Conservation (phyloP, 1,284 basidiomycete species). For the Anthracocystis walkeri region DNA sequence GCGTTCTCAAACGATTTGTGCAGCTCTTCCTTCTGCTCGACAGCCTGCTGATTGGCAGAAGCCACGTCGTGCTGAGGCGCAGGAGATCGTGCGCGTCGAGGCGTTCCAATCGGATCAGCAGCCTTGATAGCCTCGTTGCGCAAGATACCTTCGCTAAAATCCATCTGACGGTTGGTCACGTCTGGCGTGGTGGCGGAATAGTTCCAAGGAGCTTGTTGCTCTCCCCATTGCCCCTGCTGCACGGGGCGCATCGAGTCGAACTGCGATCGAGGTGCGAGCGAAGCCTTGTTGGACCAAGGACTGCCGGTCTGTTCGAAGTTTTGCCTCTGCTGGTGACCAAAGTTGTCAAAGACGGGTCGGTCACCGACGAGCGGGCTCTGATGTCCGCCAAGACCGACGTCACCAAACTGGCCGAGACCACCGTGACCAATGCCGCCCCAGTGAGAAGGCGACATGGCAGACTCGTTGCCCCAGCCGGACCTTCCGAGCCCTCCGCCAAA, state of each 20-base stretch:
- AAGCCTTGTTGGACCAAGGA: slow-evolving; percentile 44
- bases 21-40: slow-evolving; percentile 33
- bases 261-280: slow-evolving; percentile 40
- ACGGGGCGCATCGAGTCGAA: slow-evolving; percentile 30
- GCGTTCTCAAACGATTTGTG: slow-evolving; percentile 44
- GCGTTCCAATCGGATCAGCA: slow-evolving; percentile 52
- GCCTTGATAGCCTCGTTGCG: slow-evolving; percentile 42
- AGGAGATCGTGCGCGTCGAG: slow-evolving; percentile 45
- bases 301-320: slow-evolving; percentile 34
- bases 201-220: slow-evolving; percentile 38
- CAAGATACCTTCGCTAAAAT: slow-evolving; percentile 34
- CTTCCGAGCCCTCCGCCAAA: slow-evolving; percentile 37
- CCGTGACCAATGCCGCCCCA: slow-evolving; percentile 43
- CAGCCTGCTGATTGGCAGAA: slow-evolving; percentile 12
- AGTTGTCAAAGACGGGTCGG: slow-evolving; percentile 38
- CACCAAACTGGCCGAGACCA: slow-evolving; percentile 41
- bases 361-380: slow-evolving; percentile 41
- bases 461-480: slow-evolving; percentile 37
- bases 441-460: slow-evolving; percentile 34
- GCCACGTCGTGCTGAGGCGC: slow-evolving; percentile 31
- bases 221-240: slow-evolving; percentile 48
- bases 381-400: slow-evolving; percentile 36
- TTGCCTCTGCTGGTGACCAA: slow-evolving; percentile 27
- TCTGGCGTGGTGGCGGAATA: slow-evolving; percentile 41
- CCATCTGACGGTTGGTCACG: slow-evolving; percentile 35